Percentiles rank a stretch among this genome's conserved stretches.
phyloP scores from a whole-genome alignment of 495 filamentous ascomycete species.

The Lepidopterella palustris region DNA sequence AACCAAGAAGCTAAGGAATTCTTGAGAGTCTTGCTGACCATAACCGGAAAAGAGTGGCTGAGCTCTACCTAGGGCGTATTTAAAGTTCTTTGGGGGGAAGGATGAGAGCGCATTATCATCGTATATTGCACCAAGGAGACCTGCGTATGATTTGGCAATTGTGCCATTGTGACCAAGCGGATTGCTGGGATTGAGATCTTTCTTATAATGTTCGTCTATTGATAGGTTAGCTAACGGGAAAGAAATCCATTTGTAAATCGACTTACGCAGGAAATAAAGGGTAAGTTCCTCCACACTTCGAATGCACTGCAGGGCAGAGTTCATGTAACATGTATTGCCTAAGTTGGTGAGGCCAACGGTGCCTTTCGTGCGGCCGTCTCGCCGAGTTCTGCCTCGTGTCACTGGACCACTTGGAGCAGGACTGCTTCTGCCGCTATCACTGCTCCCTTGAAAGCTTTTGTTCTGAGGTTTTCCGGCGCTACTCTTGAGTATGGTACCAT shows the following conservation, averaged over 20 bases:
- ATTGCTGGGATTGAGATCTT: slow-evolving; percentile 77
- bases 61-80: slow-evolving; percentile 68
- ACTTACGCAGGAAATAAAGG: slow-evolving; percentile 72
- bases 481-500: slow-evolving; percentile 37
- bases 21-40: slow-evolving; percentile 94
- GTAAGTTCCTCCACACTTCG: slow-evolving; percentile 86
- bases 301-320: slow-evolving; percentile 90
- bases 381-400: slow-evolving; percentile 60
- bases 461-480: slow-evolving; percentile 39
- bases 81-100: slow-evolving; percentile 70
- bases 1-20: slow-evolving; percentile 93
- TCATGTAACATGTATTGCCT: slow-evolving; percentile 99
- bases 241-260: slow-evolving; percentile 5
- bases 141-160: slow-evolving; percentile 74
- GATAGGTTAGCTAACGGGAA: slow-evolving; percentile 2
- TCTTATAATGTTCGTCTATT: slow-evolving; percentile 57
- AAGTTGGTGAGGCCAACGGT: slow-evolving; percentile 80
- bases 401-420: slow-evolving; percentile 49
- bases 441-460: slow-evolving; percentile 16
- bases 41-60: slow-evolving; percentile 86
- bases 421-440: slow-evolving; percentile 55
- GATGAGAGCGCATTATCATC: slow-evolving; percentile 51
- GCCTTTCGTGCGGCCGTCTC: slow-evolving; percentile 59
- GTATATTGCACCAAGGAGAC: slow-evolving; percentile 68
- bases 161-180: slow-evolving; percentile 75